These are phyloP conservation scores for Aphanomyces cochlioides DNA, from an alignment of 352 stramenopile genomes.

Conservation along the genomic window DNA sequence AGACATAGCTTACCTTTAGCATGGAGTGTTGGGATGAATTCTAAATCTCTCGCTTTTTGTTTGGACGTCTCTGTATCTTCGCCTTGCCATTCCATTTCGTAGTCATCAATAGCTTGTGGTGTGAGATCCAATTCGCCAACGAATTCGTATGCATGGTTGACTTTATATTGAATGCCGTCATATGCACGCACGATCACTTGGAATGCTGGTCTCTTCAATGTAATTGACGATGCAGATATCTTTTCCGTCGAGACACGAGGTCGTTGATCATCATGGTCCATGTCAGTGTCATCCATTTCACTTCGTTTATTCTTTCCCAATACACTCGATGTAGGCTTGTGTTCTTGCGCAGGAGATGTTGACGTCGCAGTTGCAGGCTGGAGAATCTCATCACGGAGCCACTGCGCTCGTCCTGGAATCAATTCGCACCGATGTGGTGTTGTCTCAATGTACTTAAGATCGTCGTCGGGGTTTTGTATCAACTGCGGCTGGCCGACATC, in stretches of 20 bases:
- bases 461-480: not conserved
- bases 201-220: not conserved
- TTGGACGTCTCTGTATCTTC: constrained; percentile 33
- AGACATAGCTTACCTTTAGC: constrained; percentile 3
- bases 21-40: constrained; percentile 50
- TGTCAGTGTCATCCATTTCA: not conserved
- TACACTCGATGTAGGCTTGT: not conserved
- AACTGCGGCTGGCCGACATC: constrained; percentile 27
- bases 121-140: constrained; percentile 66
- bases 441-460: constrained; percentile 22
- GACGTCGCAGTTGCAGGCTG: not conserved
- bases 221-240: not conserved
- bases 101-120: constrained; percentile 38
- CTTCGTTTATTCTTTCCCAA: constrained; percentile 9
- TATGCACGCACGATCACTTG: constrained; percentile 26
- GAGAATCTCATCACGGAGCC: not conserved
- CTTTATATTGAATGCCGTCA: constrained; percentile 45
- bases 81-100: constrained; percentile 29
- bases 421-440: constrained; percentile 18
- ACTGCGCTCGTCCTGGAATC: constrained; percentile 4
- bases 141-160: constrained; percentile 84
- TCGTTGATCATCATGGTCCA: not conserved
- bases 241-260: not conserved
- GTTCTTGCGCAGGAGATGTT: not conserved
- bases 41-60: constrained; percentile 56